These are phyloP conservation scores for Coleophoma crateriformis DNA, from an alignment of 2,329 filamentous ascomycete species.

Conservation along the genomic window DNA sequence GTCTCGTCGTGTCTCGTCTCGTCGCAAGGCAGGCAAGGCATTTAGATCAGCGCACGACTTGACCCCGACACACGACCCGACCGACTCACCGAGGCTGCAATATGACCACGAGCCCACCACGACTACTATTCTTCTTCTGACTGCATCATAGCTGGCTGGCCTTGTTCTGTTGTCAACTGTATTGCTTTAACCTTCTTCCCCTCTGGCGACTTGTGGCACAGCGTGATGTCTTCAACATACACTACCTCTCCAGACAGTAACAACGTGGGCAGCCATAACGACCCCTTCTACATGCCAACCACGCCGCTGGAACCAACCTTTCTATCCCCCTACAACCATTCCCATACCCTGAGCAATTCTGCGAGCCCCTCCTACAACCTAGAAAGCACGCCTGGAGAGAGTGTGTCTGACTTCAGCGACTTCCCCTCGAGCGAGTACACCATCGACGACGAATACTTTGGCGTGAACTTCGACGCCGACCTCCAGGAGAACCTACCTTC, in stretches of 20 bases:
- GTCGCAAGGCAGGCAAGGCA: too few species aligned
- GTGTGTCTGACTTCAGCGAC: conserved; percentile 21
- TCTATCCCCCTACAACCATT: conserved; percentile 20
- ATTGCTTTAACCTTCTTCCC: too few species aligned
- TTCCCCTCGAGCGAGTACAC: conserved; percentile 23
- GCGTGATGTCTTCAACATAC: conserved; percentile 23
- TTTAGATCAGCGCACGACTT: too few species aligned
- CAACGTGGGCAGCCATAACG: conserved; percentile 15
- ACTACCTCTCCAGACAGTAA: conserved; percentile 17
- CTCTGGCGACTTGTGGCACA: neutral
- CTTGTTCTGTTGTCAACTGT: too few species aligned
- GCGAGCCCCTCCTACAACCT: conserved; percentile 21
- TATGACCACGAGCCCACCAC: conserved; percentile 17
- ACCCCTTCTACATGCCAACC: conserved; percentile 9
- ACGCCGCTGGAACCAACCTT: conserved; percentile 13
- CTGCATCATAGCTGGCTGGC: conserved; percentile 1
- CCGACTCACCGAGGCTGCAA: conserved; percentile 15
- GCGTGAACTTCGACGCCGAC: conserved; percentile 26
- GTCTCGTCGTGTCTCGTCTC: too few species aligned
- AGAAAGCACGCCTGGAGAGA: conserved; percentile 20
- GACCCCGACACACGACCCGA: too few species aligned
- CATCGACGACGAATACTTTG: conserved; percentile 24
- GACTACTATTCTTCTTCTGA: conserved; percentile 14
- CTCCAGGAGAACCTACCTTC: conserved; percentile 16
- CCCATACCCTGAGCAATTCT: conserved; percentile 22